Conservation (phyloP, 805 yeast species). For the Starmerella stellata region DNA sequence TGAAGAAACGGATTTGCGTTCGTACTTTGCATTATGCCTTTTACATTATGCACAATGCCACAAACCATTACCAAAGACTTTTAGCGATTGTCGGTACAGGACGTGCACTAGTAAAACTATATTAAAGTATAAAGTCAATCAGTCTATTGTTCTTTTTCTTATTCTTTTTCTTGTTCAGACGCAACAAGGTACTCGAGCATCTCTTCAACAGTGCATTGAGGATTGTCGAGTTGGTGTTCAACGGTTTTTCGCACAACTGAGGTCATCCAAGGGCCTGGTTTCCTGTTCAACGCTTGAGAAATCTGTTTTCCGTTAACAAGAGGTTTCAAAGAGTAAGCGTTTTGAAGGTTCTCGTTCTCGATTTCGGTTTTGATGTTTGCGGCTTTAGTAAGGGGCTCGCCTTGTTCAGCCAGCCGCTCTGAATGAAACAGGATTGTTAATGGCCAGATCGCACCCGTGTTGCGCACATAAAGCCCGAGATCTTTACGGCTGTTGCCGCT, state of each 20-base stretch:
- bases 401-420: neutral
- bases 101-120: no score
- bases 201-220: slow-evolving; percentile 35
- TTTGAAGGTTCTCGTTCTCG: slow-evolving; percentile 19
- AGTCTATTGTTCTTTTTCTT: no score
- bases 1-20: no score
- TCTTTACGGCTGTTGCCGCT: slow-evolving; percentile 22
- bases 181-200: slow-evolving; percentile 26
- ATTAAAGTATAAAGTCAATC: neutral
- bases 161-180: no score
- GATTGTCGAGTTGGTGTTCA: slow-evolving; percentile 65
- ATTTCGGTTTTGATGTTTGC: neutral
- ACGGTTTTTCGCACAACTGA: slow-evolving; percentile 36
- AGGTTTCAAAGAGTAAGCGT: slow-evolving; percentile 39
- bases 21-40: no score
- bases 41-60: no score
- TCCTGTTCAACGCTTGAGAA: slow-evolving; percentile 30
- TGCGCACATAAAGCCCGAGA: slow-evolving; percentile 41
- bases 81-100: no score
- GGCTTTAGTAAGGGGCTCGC: neutral
- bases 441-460: slow-evolving; percentile 35
- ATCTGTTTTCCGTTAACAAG: slow-evolving; percentile 56
- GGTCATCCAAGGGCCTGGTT: slow-evolving; percentile 64
- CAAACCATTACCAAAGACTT: no score
- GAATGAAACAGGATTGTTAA: neutral